A percentile compares a stretch with the other conserved stretches of the same genome.
Conservation (phyloP, 1,284 basidiomycete species). For the Earliella scabrosa region DNA sequence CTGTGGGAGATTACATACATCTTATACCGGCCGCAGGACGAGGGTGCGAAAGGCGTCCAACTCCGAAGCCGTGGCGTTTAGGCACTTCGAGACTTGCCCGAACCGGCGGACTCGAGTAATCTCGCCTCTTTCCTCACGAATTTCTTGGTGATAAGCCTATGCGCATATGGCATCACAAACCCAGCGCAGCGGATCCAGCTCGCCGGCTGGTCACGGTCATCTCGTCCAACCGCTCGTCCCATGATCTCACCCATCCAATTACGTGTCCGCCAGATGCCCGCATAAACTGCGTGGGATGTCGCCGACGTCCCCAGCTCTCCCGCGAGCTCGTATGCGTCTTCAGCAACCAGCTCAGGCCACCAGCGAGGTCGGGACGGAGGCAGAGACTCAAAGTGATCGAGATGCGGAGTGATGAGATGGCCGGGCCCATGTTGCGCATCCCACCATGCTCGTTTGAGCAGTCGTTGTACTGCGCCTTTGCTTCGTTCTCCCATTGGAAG, state of each 20-base stretch:
- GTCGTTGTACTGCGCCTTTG: constrained; percentile 19
- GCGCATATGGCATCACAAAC: constrained; percentile 6
- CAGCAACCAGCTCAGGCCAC: background rate
- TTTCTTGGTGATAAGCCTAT: constrained; percentile 21
- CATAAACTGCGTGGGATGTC: constrained; percentile 10
- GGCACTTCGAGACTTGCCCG: constrained; percentile 17
- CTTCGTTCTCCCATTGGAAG: constrained; percentile 8
- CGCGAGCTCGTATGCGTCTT: background rate
- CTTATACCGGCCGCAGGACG: constrained; percentile 28
- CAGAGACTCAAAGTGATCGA: constrained; percentile 1
- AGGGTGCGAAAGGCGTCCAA: constrained; percentile 27
- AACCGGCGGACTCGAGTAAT: constrained; percentile 23
- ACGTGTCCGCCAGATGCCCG: constrained; percentile 16
- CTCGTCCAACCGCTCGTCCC: constrained; percentile 12
- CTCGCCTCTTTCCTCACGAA: constrained; percentile 13
- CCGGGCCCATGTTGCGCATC: constrained; percentile 9
- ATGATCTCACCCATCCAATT: constrained; percentile 19
- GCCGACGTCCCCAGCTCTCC: background rate
- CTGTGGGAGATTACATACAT: constrained; percentile 34
- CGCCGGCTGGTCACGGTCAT: constrained; percentile 15
- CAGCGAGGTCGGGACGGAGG: background rate
- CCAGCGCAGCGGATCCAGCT: constrained; percentile 12
- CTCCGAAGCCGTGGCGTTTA: constrained; percentile 29
- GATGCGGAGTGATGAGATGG: constrained; percentile 6
- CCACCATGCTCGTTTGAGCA: constrained; percentile 19